Evolutionary conservation across 305 asterid genomes (phyloP).

Genomic region (Petunia hybrid): DNA sequence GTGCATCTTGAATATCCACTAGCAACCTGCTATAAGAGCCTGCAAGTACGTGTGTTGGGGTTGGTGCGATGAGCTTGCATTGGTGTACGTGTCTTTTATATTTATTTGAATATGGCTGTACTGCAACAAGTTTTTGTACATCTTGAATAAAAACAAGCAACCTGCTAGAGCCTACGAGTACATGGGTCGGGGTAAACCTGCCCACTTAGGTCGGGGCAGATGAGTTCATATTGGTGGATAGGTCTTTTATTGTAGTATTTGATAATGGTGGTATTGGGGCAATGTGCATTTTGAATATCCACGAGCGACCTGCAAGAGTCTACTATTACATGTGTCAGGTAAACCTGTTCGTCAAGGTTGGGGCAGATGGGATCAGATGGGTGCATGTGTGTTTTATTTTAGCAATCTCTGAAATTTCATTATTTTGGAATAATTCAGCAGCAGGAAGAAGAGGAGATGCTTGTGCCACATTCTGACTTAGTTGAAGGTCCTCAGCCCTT

Average conservation of each 20-base stretch:
- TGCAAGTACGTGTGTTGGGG: background rate
- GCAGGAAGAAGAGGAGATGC: constrained; percentile 76
- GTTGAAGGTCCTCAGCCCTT: constrained; percentile 93
- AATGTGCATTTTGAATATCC: no score
- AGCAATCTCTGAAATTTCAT: background rate
- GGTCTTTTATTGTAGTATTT: no score
- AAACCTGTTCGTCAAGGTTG: background rate
- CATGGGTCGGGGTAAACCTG: no score
- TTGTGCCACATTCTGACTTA: constrained; percentile 80
- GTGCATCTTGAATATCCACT: background rate
- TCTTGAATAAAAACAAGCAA: background rate
- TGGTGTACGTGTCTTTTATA: background rate
- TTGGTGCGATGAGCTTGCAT: background rate
- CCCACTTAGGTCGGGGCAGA: no score
- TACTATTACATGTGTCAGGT: constrained; percentile 1
- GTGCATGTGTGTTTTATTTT: background rate
- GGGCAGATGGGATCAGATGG: background rate
- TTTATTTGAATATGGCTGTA: background rate
- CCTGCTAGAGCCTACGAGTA: background rate
- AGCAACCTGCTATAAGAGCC: background rate
- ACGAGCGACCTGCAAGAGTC: background rate
- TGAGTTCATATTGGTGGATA: no score
- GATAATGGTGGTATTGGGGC: no score
- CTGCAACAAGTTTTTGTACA: background rate
- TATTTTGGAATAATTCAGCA: constrained; percentile 37